Conservation (phyloP, 768 basidiomycete species). For the Termitomyces sp. region DNA sequence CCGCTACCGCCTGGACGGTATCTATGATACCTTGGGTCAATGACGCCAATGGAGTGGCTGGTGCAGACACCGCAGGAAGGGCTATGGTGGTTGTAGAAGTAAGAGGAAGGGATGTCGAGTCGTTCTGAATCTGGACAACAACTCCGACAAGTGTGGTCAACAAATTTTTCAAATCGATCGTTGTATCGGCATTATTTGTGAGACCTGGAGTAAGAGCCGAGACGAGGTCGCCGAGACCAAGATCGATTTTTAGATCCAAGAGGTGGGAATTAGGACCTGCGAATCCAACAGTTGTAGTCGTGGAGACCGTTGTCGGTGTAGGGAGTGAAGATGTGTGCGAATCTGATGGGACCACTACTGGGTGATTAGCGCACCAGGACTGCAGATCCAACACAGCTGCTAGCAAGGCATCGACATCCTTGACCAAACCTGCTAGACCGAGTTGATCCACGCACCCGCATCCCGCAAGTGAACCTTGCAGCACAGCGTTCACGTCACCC, state of each 20-base stretch:
- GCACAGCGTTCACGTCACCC: slow-evolving; percentile 1
- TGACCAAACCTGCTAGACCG: slow-evolving; percentile 9
- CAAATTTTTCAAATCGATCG: slow-evolving; percentile 9
- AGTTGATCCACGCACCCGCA: slow-evolving; percentile 12
- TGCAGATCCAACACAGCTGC: slow-evolving; percentile 7
- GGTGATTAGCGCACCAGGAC: slow-evolving; percentile 14
- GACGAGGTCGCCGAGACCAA: slow-evolving; percentile 13
- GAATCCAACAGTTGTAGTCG: background rate
- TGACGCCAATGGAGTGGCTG: background rate
- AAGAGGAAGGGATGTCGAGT: slow-evolving; percentile 15
- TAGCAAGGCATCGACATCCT: slow-evolving; percentile 7
- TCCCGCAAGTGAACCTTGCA: slow-evolving; percentile 7
- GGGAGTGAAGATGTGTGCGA: slow-evolving; percentile 1
- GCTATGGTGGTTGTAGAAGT: background rate
- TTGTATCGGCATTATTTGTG: slow-evolving; percentile 1
- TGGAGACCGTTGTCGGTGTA: background rate
- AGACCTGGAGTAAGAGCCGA: slow-evolving; percentile 9
- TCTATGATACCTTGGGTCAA: slow-evolving; percentile 10
- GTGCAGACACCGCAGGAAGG: background rate
- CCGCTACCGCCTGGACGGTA: slow-evolving; percentile 12
- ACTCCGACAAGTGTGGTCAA: slow-evolving; percentile 10
- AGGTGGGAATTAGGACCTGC: background rate
- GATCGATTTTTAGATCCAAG: slow-evolving; percentile 7
- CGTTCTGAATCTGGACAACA: slow-evolving; percentile 8
- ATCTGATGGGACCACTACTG: slow-evolving; percentile 2